Evolutionary conservation across 306 rosid genomes (phyloP).

Genomic region (Oxytropis ochrocephala): DNA sequence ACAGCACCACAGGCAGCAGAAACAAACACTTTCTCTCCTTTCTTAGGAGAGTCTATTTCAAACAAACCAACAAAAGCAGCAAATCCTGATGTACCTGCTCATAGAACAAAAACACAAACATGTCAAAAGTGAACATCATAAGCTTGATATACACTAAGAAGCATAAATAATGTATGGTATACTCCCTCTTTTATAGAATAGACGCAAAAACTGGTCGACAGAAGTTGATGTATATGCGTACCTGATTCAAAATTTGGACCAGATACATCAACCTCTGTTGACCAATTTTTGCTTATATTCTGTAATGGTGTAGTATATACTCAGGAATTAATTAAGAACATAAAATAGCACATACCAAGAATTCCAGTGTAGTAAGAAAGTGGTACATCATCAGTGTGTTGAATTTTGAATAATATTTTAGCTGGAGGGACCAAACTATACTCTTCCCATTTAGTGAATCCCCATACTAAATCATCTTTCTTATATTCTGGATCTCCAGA

Average conservation of each 20-base stretch:
- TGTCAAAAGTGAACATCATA: too few relatives aligned
- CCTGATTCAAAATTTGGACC: too few relatives aligned
- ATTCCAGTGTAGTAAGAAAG: constrained; percentile 29
- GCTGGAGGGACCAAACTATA: constrained; percentile 21
- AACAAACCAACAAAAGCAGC: background rate
- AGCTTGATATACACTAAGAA: too few relatives aligned
- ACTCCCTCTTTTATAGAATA: too few relatives aligned
- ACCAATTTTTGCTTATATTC: too few relatives aligned
- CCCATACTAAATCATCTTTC: constrained; percentile 40
- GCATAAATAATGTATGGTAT: too few relatives aligned
- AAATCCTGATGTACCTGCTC: background rate
- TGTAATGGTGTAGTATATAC: too few relatives aligned
- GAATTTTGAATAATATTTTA: constrained; percentile 13
- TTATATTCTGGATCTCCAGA: constrained; percentile 29
- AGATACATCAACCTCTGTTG: too few relatives aligned
- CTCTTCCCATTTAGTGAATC: constrained; percentile 32
- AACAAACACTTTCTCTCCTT: constrained; percentile 1
- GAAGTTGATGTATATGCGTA: too few relatives aligned
- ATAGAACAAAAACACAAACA: background rate
- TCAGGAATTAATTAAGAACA: too few relatives aligned
- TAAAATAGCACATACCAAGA: constrained; percentile 8
- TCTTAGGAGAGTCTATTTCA: background rate
- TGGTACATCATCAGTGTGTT: constrained; percentile 26
- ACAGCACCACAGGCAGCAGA: constrained; percentile 5
- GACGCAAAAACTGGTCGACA: too few relatives aligned